Percentiles rank a stretch among this genome's conserved stretches.
These are phyloP conservation scores for Striga hermonthica DNA, from an alignment of 305 asterid species.

Conservation along the genomic window DNA sequence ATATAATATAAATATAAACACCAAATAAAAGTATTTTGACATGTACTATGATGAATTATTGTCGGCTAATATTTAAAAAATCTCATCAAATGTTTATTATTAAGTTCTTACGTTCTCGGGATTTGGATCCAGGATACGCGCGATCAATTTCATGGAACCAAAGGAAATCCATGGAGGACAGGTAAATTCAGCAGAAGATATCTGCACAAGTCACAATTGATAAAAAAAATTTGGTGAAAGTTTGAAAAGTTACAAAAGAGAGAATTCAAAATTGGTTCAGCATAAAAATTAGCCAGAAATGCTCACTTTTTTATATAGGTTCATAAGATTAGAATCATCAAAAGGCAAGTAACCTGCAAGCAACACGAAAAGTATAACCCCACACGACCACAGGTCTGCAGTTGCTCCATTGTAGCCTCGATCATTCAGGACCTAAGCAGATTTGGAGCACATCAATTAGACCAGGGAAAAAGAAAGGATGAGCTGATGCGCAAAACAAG, in stretches of 20 bases:
- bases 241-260: neutral
- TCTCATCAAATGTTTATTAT: constrained; percentile 13
- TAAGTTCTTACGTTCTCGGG: constrained; percentile 63
- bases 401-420: constrained; percentile 85
- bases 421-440: constrained; percentile 64
- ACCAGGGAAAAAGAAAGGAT: constrained; percentile 2
- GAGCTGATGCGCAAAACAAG: neutral
- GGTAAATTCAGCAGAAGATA: constrained; percentile 75
- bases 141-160: constrained; percentile 71
- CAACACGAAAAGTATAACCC: constrained; percentile 84
- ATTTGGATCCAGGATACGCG: constrained; percentile 82
- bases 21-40: neutral
- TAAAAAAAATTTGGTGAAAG: constrained; percentile 21
- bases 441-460: constrained; percentile 24
- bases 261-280: neutral
- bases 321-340: constrained; percentile 61
- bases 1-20: no score
- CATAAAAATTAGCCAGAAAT: constrained; percentile 4
- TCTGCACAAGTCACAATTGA: constrained; percentile 43
- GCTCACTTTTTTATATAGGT: constrained; percentile 70
- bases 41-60: no score
- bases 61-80: constrained; percentile 10
- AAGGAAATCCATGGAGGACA: constrained; percentile 96
- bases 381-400: constrained; percentile 95
- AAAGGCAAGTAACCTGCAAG: constrained; percentile 92